Evolutionary conservation across 2,329 filamentous ascomycete genomes (phyloP).

Genomic region (Colletotrichum orchidophilum): DNA sequence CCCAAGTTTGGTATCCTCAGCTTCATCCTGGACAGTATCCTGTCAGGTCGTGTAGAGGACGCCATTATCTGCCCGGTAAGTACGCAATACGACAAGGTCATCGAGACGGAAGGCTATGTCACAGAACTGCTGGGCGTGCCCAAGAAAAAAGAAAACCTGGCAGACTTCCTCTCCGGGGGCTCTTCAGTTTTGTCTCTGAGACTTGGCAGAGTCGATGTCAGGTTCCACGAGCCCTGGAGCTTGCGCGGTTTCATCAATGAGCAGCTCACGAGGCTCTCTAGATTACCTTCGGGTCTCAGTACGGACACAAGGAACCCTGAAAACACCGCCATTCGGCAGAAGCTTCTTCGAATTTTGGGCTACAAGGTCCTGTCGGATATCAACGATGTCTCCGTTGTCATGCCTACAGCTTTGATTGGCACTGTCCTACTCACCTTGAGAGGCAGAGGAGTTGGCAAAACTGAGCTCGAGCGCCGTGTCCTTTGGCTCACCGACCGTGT

Average conservation of each 20-base stretch:
- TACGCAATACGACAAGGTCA: conserved; percentile 98
- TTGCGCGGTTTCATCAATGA: conserved; percentile 82
- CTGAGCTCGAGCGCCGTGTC: conserved; percentile 85
- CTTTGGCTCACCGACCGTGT: conserved; percentile 90
- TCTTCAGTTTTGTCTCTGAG: conserved; percentile 90
- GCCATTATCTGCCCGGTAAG: conserved; percentile 94
- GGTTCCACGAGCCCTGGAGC: conserved; percentile 97
- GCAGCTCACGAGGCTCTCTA: conserved; percentile 70
- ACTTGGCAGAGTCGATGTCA: conserved; percentile 90
- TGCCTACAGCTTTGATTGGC: conserved; percentile 96
- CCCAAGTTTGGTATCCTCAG: conserved; percentile 96
- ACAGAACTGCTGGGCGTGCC: conserved; percentile 92
- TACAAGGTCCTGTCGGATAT: conserved; percentile 95
- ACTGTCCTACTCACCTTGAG: conserved; percentile 91
- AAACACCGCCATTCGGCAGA: conserved; percentile 68
- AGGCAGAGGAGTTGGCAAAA: conserved; percentile 89
- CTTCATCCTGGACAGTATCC: conserved; percentile 89
- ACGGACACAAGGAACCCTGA: conserved; percentile 58
- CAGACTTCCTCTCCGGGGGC: conserved; percentile 84
- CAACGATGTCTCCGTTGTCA: conserved; percentile 94
- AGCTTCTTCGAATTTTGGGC: conserved; percentile 84
- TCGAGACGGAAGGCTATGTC: conserved; percentile 97
- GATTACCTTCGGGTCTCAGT: conserved; percentile 57
- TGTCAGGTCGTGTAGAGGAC: conserved; percentile 89
- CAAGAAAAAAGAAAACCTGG: conserved; percentile 93